These are phyloP conservation scores for Leccinum longicurvipes DNA, from an alignment of 768 basidiomycete genomes.

Conservation along the genomic window DNA sequence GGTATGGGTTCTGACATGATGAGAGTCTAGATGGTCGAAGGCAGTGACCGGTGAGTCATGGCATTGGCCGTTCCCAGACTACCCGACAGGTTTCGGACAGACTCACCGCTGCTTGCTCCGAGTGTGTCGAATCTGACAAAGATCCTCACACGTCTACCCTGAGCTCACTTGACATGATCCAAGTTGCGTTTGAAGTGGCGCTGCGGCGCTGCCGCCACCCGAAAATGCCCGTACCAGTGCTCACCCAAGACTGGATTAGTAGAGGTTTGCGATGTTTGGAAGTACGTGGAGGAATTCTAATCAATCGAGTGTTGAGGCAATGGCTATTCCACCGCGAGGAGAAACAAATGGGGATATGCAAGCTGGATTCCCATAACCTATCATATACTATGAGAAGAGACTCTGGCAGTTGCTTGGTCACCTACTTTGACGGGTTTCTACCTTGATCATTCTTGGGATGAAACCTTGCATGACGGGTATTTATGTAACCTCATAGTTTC, in stretches of 20 bases:
- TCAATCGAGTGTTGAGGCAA: no score
- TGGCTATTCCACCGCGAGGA: not conserved
- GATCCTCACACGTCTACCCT: not conserved
- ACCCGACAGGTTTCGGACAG: not conserved
- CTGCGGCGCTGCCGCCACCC: not conserved
- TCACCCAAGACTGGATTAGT: not conserved
- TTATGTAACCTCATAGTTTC: not conserved
- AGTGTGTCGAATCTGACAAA: not conserved
- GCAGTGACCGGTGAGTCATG: not conserved
- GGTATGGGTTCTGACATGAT: constrained; percentile 13
- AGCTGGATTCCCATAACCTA: not conserved
- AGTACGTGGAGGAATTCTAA: not conserved
- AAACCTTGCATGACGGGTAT: not conserved
- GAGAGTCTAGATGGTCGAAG: not conserved
- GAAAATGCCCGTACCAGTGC: not conserved
- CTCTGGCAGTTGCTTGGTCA: not conserved
- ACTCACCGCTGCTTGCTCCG: not conserved
- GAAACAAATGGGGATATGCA: not conserved
- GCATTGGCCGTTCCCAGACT: not conserved
- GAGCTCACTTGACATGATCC: not conserved
- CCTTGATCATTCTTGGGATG: not conserved
- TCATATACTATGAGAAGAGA: not conserved
- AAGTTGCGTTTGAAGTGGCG: not conserved
- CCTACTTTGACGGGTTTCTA: not conserved
- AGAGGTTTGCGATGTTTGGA: not conserved